Base-by-base conservation (phyloP, 139 green algal species). In the Monoraphidium neglectum region DNA sequence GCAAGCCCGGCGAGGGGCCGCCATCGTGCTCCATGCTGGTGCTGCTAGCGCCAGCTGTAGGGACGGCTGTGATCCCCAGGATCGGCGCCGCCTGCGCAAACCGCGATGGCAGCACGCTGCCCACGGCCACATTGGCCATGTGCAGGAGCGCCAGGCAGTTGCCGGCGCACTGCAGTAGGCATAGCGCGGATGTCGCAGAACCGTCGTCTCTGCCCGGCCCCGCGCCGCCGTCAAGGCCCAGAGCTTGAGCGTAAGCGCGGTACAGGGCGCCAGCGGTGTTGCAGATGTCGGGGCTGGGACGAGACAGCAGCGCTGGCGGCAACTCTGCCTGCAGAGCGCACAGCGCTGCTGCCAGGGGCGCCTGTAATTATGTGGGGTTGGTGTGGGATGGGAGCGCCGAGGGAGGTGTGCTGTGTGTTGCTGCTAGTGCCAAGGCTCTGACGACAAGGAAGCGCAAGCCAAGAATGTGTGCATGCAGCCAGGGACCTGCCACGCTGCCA, bases 121-220 rank as follows among this genome's bases (percentile, higher is more conserved):
- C 65, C 4, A 36, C 33, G 3, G 28, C 35, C 3, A 4, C 35
- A 28, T 53, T 32, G 40, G 62, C 33, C 46, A 79, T 35, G 16
- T 72, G 62, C 49, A 79, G 37, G 33, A 79, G 49, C 36, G 73
- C 73, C 24, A 79, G 62, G 62, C 62, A 72, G 63, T 79, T 79
- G 73, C 73, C 73, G 21, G 54, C 57, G 35, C 73, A 64, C 73
- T 73, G 73, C 24, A 79, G 63, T 62, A 51, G 33, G 62, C 28
- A 26, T 24, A 79, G 49, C 24, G 64, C 73, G 46, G 33, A 30
- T 40, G 21, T 24, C 35, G 61, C 63, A 12, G 36, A 16, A 1
- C 33, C 62, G 37, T n/a, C 30, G 49, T 79, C 63, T 1, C 15
- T 0, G 3, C 72, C 10, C 1, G 73, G 47, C 13, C 6, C 43